phyloP scores from a whole-genome alignment of 768 basidiomycete genomes.

The Hortiboletus campestris region DNA sequence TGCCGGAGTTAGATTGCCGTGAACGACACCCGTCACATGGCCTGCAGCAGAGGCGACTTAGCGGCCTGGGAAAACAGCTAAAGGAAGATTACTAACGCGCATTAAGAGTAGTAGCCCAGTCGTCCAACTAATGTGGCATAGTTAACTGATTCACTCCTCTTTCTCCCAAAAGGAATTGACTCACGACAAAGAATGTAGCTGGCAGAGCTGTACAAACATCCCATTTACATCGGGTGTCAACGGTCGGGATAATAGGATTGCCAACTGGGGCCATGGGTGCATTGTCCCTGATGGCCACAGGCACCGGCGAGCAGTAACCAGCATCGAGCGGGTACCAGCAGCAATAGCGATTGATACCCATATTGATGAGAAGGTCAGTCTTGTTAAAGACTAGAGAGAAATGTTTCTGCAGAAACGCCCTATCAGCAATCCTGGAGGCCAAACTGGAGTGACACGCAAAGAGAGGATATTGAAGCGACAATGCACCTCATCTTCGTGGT shows the following conservation, averaged over 20 bases:
- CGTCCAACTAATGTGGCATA: neutral
- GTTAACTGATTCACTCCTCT: neutral
- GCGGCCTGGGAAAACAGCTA: neutral
- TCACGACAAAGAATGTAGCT: neutral
- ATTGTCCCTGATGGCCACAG: no score
- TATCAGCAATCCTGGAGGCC: neutral
- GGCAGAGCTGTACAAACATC: neutral
- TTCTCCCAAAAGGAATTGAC: neutral
- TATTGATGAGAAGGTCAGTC: no score
- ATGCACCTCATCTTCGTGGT: neutral
- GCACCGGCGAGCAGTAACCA: neutral
- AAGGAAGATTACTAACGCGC: neutral
- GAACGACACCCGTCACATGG: neutral
- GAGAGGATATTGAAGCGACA: neutral
- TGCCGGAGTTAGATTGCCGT: conserved; percentile 10
- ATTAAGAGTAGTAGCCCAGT: conserved; percentile 9
- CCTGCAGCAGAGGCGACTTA: neutral
- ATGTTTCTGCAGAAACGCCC: neutral
- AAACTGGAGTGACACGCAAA: neutral
- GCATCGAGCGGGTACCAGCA: neutral
- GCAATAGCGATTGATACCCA: no score
- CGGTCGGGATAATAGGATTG: no score
- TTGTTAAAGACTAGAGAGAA: no score
- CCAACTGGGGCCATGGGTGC: no score
- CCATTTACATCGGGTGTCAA: neutral